Conservation (phyloP, 1,139 yeast species). For the Pichia terricola region DNA sequence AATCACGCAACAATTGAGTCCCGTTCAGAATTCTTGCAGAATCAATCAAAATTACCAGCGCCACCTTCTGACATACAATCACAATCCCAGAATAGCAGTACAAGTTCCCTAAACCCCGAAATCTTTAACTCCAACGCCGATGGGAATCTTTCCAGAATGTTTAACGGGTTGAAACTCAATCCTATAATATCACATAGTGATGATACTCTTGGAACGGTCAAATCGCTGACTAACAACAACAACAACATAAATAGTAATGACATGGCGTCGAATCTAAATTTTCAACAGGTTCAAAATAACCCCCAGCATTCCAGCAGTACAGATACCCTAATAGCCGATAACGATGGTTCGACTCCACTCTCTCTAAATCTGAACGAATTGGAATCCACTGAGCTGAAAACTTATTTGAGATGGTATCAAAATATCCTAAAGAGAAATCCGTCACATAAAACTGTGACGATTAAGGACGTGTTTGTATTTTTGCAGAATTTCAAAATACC, state of each 20-base stretch:
- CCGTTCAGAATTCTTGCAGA: neutral
- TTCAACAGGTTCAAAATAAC: neutral
- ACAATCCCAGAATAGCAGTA: no score
- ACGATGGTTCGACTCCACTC: conserved; percentile 35
- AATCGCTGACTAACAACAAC: neutral
- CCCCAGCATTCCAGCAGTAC: conserved; percentile 18
- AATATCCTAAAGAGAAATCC: conserved; percentile 48
- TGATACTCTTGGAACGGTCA: conserved; percentile 9
- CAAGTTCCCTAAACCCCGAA: no score
- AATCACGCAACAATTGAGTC: neutral
- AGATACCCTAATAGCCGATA: conserved; percentile 18
- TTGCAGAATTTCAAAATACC: conserved; percentile 51
- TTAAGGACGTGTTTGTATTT: conserved; percentile 57
- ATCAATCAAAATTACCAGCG: no score
- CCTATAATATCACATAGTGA: conserved; percentile 11
- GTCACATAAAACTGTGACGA: conserved; percentile 39
- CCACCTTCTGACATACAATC: no score
- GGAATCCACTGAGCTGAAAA: conserved; percentile 54
- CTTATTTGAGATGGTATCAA: conserved; percentile 72
- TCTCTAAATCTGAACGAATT: conserved; percentile 54
- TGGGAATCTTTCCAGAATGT: no score
- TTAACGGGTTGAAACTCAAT: no score
- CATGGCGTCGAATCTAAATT: no score
- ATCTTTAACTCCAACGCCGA: no score
- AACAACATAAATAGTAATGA: no score